phyloP scores from a whole-genome alignment of 345 rosid species.

The Euphorbia lathyris region DNA sequence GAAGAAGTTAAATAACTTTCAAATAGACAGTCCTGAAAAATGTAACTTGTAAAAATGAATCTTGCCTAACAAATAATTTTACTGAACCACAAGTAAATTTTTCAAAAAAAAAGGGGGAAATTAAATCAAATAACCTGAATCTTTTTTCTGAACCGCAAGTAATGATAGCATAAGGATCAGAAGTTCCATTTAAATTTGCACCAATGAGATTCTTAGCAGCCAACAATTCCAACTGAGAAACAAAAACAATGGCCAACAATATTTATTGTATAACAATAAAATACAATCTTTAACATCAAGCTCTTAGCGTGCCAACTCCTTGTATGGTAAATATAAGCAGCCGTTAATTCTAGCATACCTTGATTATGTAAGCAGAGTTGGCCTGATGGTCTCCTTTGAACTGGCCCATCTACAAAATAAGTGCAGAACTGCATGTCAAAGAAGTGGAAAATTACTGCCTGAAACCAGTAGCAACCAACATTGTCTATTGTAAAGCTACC shows the following conservation, averaged over 20 bases:
- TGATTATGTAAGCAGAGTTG: conserved; percentile 69
- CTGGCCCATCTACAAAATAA: conserved; percentile 79
- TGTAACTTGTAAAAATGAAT: conserved; percentile 1
- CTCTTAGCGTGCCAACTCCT: neutral
- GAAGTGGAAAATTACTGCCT: conserved; percentile 55
- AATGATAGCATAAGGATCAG: conserved; percentile 97
- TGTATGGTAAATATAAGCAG: neutral
- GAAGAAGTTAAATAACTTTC: neutral
- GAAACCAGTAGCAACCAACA: conserved; percentile 29
- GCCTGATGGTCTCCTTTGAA: conserved; percentile 60
- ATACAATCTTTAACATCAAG: neutral
- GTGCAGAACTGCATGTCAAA: conserved; percentile 88
- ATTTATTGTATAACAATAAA: neutral
- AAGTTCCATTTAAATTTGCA: conserved; percentile 93
- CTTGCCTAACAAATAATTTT: neutral
- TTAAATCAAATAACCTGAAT: conserved; percentile 65
- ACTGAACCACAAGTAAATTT: neutral
- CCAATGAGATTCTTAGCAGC: conserved; percentile 98
- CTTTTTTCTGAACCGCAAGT: conserved; percentile 93
- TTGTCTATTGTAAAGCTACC: neutral
- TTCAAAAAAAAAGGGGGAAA: neutral
- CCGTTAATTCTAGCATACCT: conserved; percentile 37
- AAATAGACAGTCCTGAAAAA: neutral
- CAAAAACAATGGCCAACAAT: neutral
- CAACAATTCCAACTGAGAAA: conserved; percentile 74